Conservation (phyloP, 345 rosid genomes). For the Euclidium syriacum region DNA sequence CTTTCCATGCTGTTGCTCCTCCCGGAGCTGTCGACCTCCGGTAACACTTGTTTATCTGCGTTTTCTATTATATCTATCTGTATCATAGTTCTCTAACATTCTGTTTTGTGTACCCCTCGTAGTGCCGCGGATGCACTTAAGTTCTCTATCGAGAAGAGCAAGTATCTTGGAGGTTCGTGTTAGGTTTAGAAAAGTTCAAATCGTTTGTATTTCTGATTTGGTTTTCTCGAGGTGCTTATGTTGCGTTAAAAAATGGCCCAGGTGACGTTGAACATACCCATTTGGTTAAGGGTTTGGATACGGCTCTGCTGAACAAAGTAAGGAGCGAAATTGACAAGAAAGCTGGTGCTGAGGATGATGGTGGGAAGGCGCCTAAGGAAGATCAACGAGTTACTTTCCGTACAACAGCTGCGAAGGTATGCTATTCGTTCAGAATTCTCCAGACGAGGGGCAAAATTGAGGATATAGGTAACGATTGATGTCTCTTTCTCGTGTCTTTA, state of each 20-base stretch:
- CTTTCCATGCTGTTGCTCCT: conserved; percentile 97
- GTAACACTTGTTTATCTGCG: conserved; percentile 16
- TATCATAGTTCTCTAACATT: neutral
- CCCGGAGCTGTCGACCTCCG: conserved; percentile 76
- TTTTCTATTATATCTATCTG: neutral
- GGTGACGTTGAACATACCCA: conserved; percentile 98
- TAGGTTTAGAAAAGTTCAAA: neutral
- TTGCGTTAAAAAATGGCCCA: conserved; percentile 16
- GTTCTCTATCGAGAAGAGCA: conserved; percentile 94
- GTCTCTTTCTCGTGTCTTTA: conserved; percentile 3
- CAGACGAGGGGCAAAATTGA: neutral
- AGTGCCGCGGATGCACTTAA: conserved; percentile 78
- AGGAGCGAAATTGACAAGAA: conserved; percentile 93
- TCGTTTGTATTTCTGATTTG: neutral
- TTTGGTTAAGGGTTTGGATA: conserved; percentile 96
- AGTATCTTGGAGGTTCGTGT: conserved; percentile 94
- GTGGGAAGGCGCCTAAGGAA: conserved; percentile 59
- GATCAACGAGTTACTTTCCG: conserved; percentile 79
- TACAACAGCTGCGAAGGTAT: conserved; percentile 81
- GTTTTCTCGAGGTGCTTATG: neutral
- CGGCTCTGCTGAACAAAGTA: conserved; percentile 82
- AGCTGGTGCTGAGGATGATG: conserved; percentile 67
- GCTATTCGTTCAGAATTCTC: neutral
- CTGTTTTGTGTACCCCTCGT: neutral
- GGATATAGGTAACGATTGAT: neutral